Evolutionary conservation across 148 eudicot species (phyloP).

Genomic region (Cornus kousa): DNA sequence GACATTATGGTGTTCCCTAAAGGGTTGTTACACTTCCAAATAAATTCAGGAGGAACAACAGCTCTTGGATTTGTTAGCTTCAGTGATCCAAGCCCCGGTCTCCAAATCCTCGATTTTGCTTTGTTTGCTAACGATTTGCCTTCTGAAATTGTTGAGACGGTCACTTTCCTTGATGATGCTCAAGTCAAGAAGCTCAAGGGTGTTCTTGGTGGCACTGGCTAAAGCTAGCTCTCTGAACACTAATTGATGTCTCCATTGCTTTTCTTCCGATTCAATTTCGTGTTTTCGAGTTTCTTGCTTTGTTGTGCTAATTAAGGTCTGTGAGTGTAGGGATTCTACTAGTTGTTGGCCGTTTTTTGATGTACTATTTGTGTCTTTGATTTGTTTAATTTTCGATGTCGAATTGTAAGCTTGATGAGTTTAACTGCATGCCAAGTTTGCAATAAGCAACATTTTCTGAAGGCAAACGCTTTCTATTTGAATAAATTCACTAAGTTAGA

Average conservation of each 20-base stretch:
- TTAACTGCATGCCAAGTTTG: not conserved
- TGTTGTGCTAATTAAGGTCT: not conserved
- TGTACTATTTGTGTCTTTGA: not conserved
- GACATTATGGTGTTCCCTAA: constrained; percentile 81
- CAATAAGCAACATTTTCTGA: not conserved
- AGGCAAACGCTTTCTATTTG: not conserved
- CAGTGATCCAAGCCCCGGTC: constrained; percentile 63
- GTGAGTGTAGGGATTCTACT: not conserved
- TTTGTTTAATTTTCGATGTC: not conserved
- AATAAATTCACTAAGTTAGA: not conserved
- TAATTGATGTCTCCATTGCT: too few species aligned
- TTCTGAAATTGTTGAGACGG: constrained; percentile 38
- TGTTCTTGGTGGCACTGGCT: constrained; percentile 70
- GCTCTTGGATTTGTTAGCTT: constrained; percentile 61
- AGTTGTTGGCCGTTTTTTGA: too few species aligned
- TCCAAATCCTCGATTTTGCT: constrained; percentile 76
- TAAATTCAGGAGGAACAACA: constrained; percentile 41
- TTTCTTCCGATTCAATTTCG: not conserved
- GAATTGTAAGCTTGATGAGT: constrained; percentile 1
- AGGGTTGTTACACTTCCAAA: constrained; percentile 78
- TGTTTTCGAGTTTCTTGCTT: not conserved
- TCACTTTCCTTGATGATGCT: constrained; percentile 63
- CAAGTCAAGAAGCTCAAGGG: constrained; percentile 71
- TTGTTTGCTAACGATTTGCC: constrained; percentile 59
- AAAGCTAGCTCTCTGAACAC: not conserved